Evolutionary conservation across 495 filamentous ascomycete species (phyloP).

Genomic region (Neurospora discreta): DNA sequence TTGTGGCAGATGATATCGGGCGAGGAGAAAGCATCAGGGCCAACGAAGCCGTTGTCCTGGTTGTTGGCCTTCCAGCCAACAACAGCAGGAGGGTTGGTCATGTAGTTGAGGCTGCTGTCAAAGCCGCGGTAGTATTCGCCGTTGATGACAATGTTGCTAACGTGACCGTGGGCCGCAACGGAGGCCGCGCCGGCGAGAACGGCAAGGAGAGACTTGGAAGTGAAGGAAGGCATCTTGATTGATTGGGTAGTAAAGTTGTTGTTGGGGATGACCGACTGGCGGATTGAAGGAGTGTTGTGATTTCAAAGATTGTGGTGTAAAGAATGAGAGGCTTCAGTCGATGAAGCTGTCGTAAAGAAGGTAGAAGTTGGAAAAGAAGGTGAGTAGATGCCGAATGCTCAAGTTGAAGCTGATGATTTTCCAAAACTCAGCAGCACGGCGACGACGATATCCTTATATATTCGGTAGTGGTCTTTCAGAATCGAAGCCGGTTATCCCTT

Average conservation of each 20-base stretch:
- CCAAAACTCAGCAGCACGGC: slow-evolving; percentile 4
- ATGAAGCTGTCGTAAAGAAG: slow-evolving; percentile 16
- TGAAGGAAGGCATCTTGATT: slow-evolving; percentile 19
- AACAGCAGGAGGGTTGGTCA: slow-evolving; percentile 34
- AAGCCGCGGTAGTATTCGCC: slow-evolving; percentile 36
- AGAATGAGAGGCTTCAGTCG: slow-evolving; percentile 16
- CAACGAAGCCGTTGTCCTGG: slow-evolving; percentile 50
- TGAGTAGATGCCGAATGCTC: slow-evolving; percentile 9
- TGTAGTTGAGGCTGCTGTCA: slow-evolving; percentile 29
- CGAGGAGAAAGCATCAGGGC: slow-evolving; percentile 27
- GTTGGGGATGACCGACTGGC: background rate
- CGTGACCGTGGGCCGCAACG: slow-evolving; percentile 52
- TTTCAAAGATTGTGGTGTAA: slow-evolving; percentile 8
- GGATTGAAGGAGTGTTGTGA: background rate
- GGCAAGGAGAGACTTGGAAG: slow-evolving; percentile 20
- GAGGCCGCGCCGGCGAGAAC: slow-evolving; percentile 39
- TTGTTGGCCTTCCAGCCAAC: slow-evolving; percentile 45
- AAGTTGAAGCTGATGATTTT: background rate
- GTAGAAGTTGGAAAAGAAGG: slow-evolving; percentile 13
- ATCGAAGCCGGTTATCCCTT: background rate
- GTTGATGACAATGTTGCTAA: slow-evolving; percentile 47
- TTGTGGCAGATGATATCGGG: slow-evolving; percentile 44
- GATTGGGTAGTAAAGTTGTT: background rate
- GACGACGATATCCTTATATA: background rate
- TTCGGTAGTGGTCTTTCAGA: background rate